A percentile compares a stretch with the other conserved stretches of the same genome.
Conservation (phyloP, 768 basidiomycete species). For the Pisolithus microcarpus region DNA sequence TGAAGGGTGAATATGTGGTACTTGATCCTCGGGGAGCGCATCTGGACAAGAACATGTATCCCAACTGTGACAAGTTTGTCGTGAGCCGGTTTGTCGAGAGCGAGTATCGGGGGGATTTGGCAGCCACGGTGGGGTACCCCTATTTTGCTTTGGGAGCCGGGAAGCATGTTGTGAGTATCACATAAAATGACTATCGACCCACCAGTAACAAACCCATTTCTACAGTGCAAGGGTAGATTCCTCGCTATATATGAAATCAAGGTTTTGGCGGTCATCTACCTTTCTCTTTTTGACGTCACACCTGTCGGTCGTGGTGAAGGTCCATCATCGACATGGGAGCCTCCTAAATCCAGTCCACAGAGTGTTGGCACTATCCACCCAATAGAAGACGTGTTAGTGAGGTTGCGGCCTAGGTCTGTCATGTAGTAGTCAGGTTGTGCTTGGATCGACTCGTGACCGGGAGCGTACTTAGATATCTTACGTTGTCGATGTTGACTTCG, state of each 20-base stretch:
- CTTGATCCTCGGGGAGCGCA: conserved; percentile 13
- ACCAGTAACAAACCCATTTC: neutral
- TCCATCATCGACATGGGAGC: neutral
- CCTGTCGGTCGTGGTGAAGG: neutral
- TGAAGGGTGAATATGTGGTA: conserved; percentile 16
- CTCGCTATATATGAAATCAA: neutral
- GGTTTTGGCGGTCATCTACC: neutral
- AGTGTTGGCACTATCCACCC: neutral
- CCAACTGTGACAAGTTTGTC: conserved; percentile 8
- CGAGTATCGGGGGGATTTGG: conserved; percentile 7
- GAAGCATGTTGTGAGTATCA: conserved; percentile 11
- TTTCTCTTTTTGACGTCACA: neutral
- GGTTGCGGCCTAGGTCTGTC: neutral
- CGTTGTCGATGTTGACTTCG: no score
- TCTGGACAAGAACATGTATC: conserved; percentile 11
- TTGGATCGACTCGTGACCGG: no score
- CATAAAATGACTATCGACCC: no score
- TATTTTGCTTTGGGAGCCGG: conserved; percentile 15
- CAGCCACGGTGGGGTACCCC: conserved; percentile 7
- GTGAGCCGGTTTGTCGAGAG: conserved; percentile 15
- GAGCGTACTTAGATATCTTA: no score
- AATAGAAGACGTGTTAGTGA: neutral
- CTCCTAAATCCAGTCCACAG: neutral
- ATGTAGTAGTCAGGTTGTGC: neutral
- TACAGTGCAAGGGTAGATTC: neutral